phyloP scores from a whole-genome alignment of 768 basidiomycete species.

The Serpula lacrymans region DNA sequence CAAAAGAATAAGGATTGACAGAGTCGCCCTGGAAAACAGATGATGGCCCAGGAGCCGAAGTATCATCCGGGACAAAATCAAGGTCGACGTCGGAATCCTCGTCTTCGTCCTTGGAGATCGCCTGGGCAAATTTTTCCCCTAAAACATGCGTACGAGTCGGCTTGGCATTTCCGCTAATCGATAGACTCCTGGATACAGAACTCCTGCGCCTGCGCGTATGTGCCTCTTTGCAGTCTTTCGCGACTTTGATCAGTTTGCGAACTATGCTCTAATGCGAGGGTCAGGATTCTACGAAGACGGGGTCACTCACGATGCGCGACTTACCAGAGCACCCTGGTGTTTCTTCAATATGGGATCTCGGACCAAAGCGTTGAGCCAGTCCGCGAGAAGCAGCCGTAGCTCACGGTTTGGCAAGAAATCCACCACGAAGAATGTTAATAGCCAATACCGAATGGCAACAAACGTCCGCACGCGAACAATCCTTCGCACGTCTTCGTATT shows the following conservation, averaged over 20 bases:
- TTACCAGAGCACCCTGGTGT: slow-evolving; percentile 68
- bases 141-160: slow-evolving; percentile 44
- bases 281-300: slow-evolving; percentile 4
- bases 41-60: slow-evolving; percentile 25
- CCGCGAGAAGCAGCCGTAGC: slow-evolving; percentile 65
- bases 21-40: slow-evolving; percentile 39
- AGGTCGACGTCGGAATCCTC: slow-evolving; percentile 72
- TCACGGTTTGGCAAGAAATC: slow-evolving; percentile 84
- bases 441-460: slow-evolving; percentile 87
- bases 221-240: slow-evolving; percentile 73
- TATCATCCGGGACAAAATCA: slow-evolving; percentile 63
- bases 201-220: slow-evolving; percentile 43
- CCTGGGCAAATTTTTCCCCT: slow-evolving; percentile 67
- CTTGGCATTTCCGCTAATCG: slow-evolving; percentile 23
- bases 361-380: slow-evolving; percentile 78
- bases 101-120: slow-evolving; percentile 40
- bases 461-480: slow-evolving; percentile 88
- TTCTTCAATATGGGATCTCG: slow-evolving; percentile 67
- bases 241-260: slow-evolving; percentile 77
- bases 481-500: slow-evolving; percentile 69
- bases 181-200: slow-evolving; percentile 24
- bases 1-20: slow-evolving; percentile 42
- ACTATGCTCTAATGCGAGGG: slow-evolving; percentile 60
- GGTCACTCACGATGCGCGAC: slow-evolving; percentile 20
- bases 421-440: slow-evolving; percentile 84